Percentiles rank a stretch among this genome's conserved stretches.
Evolutionary conservation across 163 green algal species (phyloP).

Genomic region (Volvox carteri): DNA sequence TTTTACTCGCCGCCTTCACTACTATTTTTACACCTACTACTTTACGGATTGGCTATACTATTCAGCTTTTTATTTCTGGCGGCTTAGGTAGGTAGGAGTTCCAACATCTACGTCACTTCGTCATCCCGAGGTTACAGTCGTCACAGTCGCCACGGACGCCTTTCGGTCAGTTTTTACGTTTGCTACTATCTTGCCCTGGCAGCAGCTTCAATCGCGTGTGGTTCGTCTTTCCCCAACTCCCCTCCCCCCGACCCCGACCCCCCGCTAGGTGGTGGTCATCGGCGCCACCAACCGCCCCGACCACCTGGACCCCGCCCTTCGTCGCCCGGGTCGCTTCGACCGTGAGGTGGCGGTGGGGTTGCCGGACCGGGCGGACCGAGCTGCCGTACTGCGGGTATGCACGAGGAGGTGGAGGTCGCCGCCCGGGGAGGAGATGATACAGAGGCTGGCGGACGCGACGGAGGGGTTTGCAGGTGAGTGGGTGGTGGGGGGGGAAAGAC

Average conservation of each 20-base stretch:
- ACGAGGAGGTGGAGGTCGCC: constrained; percentile 66
- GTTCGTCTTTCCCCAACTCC: neutral
- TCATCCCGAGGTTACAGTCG: too few species aligned
- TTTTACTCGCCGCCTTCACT: too few species aligned
- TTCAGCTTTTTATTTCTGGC: too few species aligned
- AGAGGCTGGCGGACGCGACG: constrained; percentile 69
- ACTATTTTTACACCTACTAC: too few species aligned
- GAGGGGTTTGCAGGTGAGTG: constrained; percentile 76
- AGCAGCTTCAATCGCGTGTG: too few species aligned
- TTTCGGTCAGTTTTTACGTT: too few species aligned
- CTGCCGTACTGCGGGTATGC: constrained; percentile 71
- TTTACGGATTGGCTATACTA: too few species aligned
- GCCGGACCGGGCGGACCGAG: constrained; percentile 61
- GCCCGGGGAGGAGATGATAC: constrained; percentile 57
- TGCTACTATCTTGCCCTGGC: too few species aligned
- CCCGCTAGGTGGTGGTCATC: constrained; percentile 72
- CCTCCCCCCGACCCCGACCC: neutral
- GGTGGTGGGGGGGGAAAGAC: neutral
- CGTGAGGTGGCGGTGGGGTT: constrained; percentile 81
- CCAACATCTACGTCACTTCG: too few species aligned
- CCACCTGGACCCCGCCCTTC: constrained; percentile 85
- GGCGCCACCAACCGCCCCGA: constrained; percentile 87
- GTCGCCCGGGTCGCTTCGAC: constrained; percentile 90
- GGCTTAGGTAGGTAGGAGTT: too few species aligned
- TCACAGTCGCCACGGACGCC: too few species aligned